Percentiles rank a stretch among this genome's conserved stretches.
phyloP scores from a whole-genome alignment of 176 grass and related monocot species.

The Carex pumila region DNA sequence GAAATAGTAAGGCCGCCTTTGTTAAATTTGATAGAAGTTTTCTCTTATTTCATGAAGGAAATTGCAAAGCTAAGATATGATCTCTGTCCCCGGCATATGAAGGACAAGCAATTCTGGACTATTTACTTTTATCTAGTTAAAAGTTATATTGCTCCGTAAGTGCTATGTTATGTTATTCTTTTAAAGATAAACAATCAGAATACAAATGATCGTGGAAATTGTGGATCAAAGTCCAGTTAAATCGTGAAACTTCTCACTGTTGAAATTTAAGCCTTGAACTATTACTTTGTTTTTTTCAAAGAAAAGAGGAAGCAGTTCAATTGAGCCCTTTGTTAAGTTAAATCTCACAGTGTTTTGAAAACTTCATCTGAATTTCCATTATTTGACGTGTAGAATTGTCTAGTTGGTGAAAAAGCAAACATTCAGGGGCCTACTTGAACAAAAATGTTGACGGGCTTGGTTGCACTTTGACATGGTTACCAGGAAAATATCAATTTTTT shows the following conservation, averaged over 20 bases:
- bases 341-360: background rate
- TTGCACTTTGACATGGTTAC: too few species aligned
- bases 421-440: too few species aligned
- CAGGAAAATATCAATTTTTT: too few species aligned
- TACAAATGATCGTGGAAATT: background rate
- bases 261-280: background rate
- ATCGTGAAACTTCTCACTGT: background rate
- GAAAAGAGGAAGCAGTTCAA: background rate
- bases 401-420: too few species aligned
- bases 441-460: too few species aligned
- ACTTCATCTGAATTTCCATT: too few species aligned
- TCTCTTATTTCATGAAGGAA: conserved; percentile 39
- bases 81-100: conserved; percentile 76
- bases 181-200: background rate
- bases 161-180: background rate
- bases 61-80: conserved; percentile 78
- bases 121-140: conserved; percentile 82
- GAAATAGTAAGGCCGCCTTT: background rate
- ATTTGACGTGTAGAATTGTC: too few species aligned
- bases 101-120: conserved; percentile 84
- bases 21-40: background rate
- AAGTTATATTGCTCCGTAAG: conserved; percentile 66
- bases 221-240: background rate
- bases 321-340: background rate
- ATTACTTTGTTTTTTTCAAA: background rate